These are phyloP conservation scores for Gynostemma pentaphyllum DNA, from an alignment of 306 rosid species.

Conservation along the genomic window DNA sequence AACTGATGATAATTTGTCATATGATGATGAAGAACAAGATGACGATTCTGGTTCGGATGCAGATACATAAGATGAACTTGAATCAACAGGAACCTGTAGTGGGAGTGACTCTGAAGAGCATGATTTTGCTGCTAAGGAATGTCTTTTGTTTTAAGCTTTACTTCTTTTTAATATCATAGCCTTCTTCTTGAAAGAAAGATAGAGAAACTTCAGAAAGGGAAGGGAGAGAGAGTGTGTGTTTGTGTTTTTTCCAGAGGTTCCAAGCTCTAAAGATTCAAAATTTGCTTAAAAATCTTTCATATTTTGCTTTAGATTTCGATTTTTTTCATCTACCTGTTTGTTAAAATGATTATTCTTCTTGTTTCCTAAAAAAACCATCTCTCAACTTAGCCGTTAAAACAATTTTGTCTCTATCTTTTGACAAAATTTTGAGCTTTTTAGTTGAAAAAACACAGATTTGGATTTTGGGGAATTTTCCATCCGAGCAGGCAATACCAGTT, in stretches of 20 bases:
- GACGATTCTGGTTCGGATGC: no score
- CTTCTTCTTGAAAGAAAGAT: neutral
- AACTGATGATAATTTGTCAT: no score
- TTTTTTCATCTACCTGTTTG: neutral
- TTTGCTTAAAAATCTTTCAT: neutral
- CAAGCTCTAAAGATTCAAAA: neutral
- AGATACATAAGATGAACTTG: no score
- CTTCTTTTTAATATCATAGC: no score
- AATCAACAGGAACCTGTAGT: no score
- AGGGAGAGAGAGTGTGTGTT: neutral
- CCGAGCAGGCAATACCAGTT: conserved; percentile 85
- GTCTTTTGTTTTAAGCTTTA: no score
- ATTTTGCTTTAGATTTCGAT: neutral
- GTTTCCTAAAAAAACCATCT: neutral
- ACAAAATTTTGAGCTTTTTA: neutral
- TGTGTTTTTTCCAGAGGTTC: neutral
- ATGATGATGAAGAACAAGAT: no score
- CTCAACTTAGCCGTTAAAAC: neutral
- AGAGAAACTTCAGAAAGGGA: neutral
- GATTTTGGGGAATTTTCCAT: conserved; percentile 41
- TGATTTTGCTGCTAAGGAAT: no score
- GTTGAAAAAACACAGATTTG: conserved; percentile 5
- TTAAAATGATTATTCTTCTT: neutral
- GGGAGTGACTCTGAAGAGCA: no score
- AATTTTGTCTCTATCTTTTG: neutral